Conservation (phyloP, 78 protist genomes). For the Cavenderia fasciculata region DNA sequence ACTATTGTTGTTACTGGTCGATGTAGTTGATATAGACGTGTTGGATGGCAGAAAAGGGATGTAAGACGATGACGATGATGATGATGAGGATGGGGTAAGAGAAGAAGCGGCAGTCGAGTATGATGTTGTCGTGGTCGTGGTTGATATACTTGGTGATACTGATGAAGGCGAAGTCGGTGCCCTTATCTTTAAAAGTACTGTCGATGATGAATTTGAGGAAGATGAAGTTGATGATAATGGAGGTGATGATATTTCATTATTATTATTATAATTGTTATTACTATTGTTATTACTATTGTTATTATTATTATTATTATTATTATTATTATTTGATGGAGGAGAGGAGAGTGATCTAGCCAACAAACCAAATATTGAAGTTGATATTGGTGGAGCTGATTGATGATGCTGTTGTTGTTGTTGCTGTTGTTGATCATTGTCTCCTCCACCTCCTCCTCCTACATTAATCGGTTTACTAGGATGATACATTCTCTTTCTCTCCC, state of each 20-base stretch:
- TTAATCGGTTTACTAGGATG: too few species aligned
- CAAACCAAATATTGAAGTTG: background rate
- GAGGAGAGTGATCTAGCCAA: background rate
- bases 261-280: background rate
- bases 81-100: background rate
- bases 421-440: conserved; percentile 10
- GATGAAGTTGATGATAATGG: background rate
- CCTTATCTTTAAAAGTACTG: too few species aligned
- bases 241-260: background rate
- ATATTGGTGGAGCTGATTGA: background rate
- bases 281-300: background rate
- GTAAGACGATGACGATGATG: background rate
- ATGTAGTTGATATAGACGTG: background rate
- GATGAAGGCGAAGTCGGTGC: conserved; percentile 42
- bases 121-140: background rate
- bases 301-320: background rate
- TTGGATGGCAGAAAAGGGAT: background rate
- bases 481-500: too few species aligned
- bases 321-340: background rate
- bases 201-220: background rate
- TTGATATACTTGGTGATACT: background rate
- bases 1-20: background rate
- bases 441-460: too few species aligned
- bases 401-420: background rate
- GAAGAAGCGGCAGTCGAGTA: background rate